Percentiles rank a stretch among this genome's conserved stretches.
Conservation (phyloP, 192 early-diverging fungal genomes). For the Rhizoclosmatium globosum region DNA sequence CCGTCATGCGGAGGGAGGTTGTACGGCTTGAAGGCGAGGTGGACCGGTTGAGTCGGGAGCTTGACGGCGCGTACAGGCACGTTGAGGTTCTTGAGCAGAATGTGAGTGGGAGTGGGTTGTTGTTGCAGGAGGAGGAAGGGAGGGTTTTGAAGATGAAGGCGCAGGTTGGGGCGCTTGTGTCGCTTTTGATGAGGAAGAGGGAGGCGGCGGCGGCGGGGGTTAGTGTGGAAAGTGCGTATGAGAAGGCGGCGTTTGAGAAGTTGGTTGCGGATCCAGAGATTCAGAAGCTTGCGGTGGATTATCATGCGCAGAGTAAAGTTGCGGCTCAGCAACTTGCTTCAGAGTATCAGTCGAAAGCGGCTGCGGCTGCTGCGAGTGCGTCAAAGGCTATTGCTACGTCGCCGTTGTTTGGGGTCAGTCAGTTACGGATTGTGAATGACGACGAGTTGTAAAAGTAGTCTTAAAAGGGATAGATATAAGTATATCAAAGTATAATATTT, state of each 20-base stretch:
- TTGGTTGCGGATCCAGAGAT: conserved; percentile 29
- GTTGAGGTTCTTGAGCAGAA: conserved; percentile 17
- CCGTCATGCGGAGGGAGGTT: neutral
- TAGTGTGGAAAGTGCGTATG: neutral
- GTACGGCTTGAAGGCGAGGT: neutral
- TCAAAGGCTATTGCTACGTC: neutral
- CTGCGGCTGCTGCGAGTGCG: no score
- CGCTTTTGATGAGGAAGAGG: neutral
- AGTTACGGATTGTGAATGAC: conserved; percentile 23
- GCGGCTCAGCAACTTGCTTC: neutral
- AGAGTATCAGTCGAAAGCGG: no score
- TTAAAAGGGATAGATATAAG: neutral
- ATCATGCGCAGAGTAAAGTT: neutral
- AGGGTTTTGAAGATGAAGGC: neutral
- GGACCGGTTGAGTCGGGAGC: neutral
- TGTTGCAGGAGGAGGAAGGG: neutral
- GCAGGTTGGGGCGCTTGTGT: neutral
- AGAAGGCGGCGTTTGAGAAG: conserved; percentile 12
- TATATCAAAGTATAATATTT: neutral
- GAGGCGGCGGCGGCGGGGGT: neutral
- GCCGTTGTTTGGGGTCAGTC: neutral
- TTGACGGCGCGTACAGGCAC: neutral
- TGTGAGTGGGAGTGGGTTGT: neutral
- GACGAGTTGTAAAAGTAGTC: neutral
- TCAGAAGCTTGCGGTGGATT: conserved; percentile 9